These are phyloP conservation scores for Olyra latifolia DNA, from an alignment of 176 grass and related monocot species.

Conservation along the genomic window DNA sequence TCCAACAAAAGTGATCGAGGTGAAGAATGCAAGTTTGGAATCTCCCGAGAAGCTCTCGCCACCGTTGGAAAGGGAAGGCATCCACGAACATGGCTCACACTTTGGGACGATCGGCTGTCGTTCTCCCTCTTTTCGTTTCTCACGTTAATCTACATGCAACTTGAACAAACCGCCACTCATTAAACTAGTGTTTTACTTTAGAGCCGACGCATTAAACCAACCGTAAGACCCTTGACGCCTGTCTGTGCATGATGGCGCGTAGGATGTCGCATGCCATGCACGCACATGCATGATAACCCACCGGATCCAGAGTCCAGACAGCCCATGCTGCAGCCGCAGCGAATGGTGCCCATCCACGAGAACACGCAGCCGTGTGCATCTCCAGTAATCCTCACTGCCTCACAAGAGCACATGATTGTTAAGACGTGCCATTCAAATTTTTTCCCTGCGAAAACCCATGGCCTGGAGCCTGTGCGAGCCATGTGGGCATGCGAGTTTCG, in stretches of 20 bases:
- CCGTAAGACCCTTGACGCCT: neutral
- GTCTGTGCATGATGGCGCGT: neutral
- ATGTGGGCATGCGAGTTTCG: constrained; percentile 17
- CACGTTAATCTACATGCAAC: constrained; percentile 21
- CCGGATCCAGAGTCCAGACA: neutral
- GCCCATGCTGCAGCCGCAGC: neutral
- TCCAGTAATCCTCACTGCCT: neutral
- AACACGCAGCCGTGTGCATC: constrained; percentile 3
- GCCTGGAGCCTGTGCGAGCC: neutral
- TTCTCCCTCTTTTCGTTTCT: neutral
- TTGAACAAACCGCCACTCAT: neutral
- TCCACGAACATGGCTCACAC: constrained; percentile 28
- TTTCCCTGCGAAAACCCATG: neutral
- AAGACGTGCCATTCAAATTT: neutral
- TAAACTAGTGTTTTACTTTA: constrained; percentile 5
- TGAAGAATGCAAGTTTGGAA: constrained; percentile 40
- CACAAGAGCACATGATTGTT: neutral
- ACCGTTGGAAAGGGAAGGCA: constrained; percentile 33
- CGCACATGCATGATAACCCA: neutral
- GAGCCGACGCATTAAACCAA: neutral
- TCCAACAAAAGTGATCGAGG: constrained; percentile 1
- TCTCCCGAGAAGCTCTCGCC: constrained; percentile 20
- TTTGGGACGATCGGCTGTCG: constrained; percentile 31
- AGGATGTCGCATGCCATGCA: neutral
- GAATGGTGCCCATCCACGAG: neutral